phyloP scores from a whole-genome alignment of 2,329 filamentous ascomycete genomes.

The Penicillium sp. region DNA sequence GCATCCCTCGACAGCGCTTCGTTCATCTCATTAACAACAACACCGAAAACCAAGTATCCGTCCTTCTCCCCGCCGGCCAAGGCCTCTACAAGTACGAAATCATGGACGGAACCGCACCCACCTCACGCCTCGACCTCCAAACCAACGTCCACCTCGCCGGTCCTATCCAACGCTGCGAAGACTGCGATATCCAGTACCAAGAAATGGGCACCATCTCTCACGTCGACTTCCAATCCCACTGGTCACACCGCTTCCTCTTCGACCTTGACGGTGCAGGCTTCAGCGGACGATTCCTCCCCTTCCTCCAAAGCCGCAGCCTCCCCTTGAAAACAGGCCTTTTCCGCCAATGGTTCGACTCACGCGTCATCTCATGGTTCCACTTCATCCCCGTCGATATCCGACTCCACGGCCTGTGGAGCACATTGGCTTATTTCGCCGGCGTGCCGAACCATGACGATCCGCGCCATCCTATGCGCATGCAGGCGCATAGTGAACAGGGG shows the following conservation, averaged over 20 bases:
- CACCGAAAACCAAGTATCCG: slow-evolving; percentile 48
- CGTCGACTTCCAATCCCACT: slow-evolving; percentile 56
- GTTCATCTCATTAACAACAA: slow-evolving; percentile 66
- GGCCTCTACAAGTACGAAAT: slow-evolving; percentile 56
- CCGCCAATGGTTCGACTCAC: slow-evolving; percentile 74
- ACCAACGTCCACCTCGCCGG: slow-evolving; percentile 60
- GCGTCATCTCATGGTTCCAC: slow-evolving; percentile 73
- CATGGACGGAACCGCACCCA: slow-evolving; percentile 40
- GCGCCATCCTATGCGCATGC: slow-evolving; percentile 44
- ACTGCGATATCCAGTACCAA: slow-evolving; percentile 52
- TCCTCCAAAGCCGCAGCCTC: slow-evolving; percentile 64
- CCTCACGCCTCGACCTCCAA: slow-evolving; percentile 53
- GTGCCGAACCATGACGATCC: slow-evolving; percentile 27
- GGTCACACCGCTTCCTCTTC: slow-evolving; percentile 68
- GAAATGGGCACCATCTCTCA: slow-evolving; percentile 52
- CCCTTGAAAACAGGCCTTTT: slow-evolving; percentile 71
- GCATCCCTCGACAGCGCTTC: slow-evolving; percentile 67
- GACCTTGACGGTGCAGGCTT: slow-evolving; percentile 68
- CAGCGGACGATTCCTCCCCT: slow-evolving; percentile 63
- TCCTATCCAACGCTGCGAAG: slow-evolving; percentile 56
- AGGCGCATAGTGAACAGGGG: slow-evolving; percentile 53
- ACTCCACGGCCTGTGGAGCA: slow-evolving; percentile 70
- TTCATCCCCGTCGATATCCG: slow-evolving; percentile 75
- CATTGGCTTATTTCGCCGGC: slow-evolving; percentile 70
- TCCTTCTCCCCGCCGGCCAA: slow-evolving; percentile 54